Evolutionary conservation across 2,329 filamentous ascomycete genomes (phyloP).

Genomic region (Huntiella savannae): DNA sequence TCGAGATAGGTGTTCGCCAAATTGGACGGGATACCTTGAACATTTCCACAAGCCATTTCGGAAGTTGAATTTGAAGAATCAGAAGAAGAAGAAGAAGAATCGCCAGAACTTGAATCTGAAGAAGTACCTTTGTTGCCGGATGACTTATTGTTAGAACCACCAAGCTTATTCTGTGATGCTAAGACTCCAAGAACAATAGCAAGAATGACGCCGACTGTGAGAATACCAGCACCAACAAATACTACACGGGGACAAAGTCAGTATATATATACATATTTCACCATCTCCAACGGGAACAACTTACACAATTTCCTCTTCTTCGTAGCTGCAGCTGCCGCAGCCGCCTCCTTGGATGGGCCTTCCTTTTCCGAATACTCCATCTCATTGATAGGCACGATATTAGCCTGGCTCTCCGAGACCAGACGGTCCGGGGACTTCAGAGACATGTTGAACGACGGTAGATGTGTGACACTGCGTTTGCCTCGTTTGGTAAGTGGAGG

Average conservation of each 20-base stretch:
- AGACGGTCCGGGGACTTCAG: too few relatives aligned
- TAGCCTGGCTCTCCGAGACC: neutral
- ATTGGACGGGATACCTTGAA: constrained; percentile 23
- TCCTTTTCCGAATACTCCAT: neutral
- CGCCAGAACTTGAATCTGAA: neutral
- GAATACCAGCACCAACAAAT: constrained; percentile 1
- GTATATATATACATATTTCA: too few relatives aligned
- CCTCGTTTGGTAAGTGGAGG: too few relatives aligned
- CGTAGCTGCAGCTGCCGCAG: neutral
- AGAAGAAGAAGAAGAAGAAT: neutral
- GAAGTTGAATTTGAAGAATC: neutral
- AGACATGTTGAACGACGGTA: too few relatives aligned
- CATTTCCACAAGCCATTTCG: neutral
- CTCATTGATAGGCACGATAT: neutral
- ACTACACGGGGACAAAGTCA: too few relatives aligned
- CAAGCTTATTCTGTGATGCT: constrained; percentile 6
- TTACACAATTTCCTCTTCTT: neutral
- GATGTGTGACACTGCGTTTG: too few relatives aligned
- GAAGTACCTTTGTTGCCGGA: neutral
- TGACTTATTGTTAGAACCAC: constrained; percentile 4
- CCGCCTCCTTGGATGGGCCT: neutral
- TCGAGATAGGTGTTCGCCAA: constrained; percentile 47
- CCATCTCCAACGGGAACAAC: too few relatives aligned
- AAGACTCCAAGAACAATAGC: constrained; percentile 9
- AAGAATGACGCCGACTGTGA: constrained; percentile 3